These are phyloP conservation scores for Persicaria maculosa DNA, from an alignment of 148 eudicot genomes.

Conservation along the genomic window DNA sequence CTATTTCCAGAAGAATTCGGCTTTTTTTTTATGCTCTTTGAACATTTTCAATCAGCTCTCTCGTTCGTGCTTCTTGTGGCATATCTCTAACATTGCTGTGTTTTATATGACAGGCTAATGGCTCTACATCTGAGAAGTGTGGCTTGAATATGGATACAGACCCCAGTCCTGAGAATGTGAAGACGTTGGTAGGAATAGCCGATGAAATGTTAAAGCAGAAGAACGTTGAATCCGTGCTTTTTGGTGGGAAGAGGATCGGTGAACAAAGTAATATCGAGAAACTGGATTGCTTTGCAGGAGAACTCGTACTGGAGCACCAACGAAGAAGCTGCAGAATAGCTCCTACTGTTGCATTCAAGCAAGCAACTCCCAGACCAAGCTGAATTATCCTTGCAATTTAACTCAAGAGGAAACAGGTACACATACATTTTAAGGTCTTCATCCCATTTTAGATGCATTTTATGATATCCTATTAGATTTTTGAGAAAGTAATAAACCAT, in stretches of 20 bases:
- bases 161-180: slow-evolving; percentile 72
- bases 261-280: slow-evolving; percentile 78
- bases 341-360: slow-evolving; percentile 95
- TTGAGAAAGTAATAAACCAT: background rate
- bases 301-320: slow-evolving; percentile 87
- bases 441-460: background rate
- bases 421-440: background rate
- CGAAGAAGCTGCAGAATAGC: slow-evolving; percentile 83
- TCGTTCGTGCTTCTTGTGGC: background rate
- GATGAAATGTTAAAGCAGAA: slow-evolving; percentile 95
- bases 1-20: background rate
- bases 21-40: background rate
- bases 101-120: slow-evolving; percentile 57
- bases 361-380: slow-evolving; percentile 33
- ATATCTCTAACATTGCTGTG: background rate
- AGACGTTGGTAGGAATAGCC: slow-evolving; percentile 48
- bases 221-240: slow-evolving; percentile 78
- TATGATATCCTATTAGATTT: background rate
- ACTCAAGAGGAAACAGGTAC: background rate
- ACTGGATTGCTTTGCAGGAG: slow-evolving; percentile 88
- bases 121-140: slow-evolving; percentile 51
- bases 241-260: slow-evolving; percentile 72
- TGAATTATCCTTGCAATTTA: slow-evolving; percentile 17
- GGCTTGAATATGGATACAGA: slow-evolving; percentile 62
- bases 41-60: background rate